Percentiles rank a stretch among this genome's conserved stretches.
Evolutionary conservation across 306 rosid species (phyloP).

Genomic region (Fragaria ananassa): DNA sequence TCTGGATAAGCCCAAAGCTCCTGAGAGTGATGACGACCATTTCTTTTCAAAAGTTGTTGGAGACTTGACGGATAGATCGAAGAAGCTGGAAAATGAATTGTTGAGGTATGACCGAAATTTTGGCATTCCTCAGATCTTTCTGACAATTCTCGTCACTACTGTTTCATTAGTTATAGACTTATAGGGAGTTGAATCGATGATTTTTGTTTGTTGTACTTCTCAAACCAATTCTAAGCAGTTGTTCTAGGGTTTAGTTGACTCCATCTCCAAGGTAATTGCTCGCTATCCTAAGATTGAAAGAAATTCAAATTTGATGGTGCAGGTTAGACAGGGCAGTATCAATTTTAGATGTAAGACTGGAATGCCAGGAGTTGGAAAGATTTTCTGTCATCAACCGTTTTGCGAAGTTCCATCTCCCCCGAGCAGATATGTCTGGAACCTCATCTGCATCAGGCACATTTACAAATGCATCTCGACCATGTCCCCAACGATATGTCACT

Average conservation of each 20-base stretch:
- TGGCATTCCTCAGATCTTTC: not conserved
- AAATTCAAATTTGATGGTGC: slow-evolving; percentile 25
- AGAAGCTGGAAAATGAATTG: slow-evolving; percentile 44
- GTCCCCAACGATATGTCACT: slow-evolving; percentile 44
- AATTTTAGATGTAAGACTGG: slow-evolving; percentile 39
- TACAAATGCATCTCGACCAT: slow-evolving; percentile 19
- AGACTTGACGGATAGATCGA: slow-evolving; percentile 28
- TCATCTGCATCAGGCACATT: slow-evolving; percentile 34
- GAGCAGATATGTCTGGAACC: slow-evolving; percentile 33
- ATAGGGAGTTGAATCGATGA: not conserved
- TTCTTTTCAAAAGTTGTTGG: slow-evolving; percentile 33
- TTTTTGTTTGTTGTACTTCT: not conserved
- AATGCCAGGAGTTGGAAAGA: slow-evolving; percentile 56
- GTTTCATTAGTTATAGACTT: not conserved
- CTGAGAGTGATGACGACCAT: slow-evolving; percentile 22
- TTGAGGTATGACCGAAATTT: slow-evolving; percentile 31
- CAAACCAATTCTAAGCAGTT: not conserved
- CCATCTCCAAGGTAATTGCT: not conserved
- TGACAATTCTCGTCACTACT: slow-evolving; percentile 1
- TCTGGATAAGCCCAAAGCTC: slow-evolving; percentile 29
- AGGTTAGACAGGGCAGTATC: slow-evolving; percentile 48
- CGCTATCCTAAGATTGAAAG: slow-evolving; percentile 4
- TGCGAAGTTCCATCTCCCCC: slow-evolving; percentile 54
- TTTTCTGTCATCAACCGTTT: slow-evolving; percentile 54
- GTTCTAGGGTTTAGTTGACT: not conserved